Conservation (phyloP, 768 basidiomycete genomes). For the Leccinum olivaceopallidum region DNA sequence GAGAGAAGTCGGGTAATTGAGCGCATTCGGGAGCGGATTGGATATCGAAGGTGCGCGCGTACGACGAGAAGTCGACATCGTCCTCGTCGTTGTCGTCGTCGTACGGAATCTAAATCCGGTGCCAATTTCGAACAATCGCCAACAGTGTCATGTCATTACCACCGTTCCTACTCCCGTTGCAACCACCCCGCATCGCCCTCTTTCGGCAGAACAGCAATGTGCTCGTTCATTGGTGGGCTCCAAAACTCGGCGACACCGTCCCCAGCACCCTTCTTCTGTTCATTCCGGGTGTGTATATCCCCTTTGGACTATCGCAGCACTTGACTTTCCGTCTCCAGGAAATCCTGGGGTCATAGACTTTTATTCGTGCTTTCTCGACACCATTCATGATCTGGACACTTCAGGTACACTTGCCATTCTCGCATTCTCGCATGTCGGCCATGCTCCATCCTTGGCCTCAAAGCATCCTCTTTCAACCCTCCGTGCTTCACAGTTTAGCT, state of each 20-base stretch:
- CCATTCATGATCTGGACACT: constrained; percentile 41
- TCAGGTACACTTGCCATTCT: constrained; percentile 50
- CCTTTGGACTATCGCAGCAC: neutral
- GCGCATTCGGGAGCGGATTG: constrained; percentile 35
- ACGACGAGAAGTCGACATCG: constrained; percentile 43
- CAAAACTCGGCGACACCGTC: constrained; percentile 12
- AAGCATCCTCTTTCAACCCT: constrained; percentile 8
- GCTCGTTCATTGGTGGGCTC: constrained; percentile 57
- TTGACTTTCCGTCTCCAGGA: constrained; percentile 29
- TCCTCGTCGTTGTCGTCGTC: constrained; percentile 11
- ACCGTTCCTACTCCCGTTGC: constrained; percentile 11
- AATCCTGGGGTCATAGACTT: constrained; percentile 66
- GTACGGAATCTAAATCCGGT: constrained; percentile 5
- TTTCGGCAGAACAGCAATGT: constrained; percentile 17
- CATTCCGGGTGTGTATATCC: constrained; percentile 43
- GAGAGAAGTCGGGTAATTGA: constrained; percentile 37
- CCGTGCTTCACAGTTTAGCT: constrained; percentile 29
- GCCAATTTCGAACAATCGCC: neutral
- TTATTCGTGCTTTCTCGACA: constrained; percentile 63
- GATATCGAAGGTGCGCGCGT: constrained; percentile 46
- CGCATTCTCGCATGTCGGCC: constrained; percentile 64
- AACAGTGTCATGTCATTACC: constrained; percentile 8
- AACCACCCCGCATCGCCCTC: constrained; percentile 8
- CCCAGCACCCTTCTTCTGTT: constrained; percentile 44
- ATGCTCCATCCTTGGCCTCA: constrained; percentile 43